Percentiles rank a stretch among this genome's conserved stretches.
These are phyloP conservation scores for Auxenochlorella pyrenoidosa DNA, from an alignment of 139 green algal species.

Conservation along the genomic window DNA sequence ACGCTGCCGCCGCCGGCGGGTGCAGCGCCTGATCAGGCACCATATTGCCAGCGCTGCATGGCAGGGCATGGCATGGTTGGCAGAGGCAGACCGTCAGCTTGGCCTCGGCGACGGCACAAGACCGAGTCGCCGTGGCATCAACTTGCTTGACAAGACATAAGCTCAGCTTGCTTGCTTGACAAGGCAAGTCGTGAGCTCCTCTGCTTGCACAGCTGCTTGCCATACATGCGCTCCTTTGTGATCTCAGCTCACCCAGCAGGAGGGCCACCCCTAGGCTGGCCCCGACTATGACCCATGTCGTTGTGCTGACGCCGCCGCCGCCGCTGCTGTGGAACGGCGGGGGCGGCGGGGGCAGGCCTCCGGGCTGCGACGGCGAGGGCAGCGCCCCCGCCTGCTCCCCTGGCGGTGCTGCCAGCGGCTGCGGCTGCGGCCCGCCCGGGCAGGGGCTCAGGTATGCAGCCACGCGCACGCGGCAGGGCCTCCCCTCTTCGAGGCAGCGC, in stretches of 20 bases:
- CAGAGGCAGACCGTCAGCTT: not conserved
- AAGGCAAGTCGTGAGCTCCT: no score
- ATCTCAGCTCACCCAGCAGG: not conserved
- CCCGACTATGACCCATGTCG: not conserved
- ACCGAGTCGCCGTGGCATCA: no score
- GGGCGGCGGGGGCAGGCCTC: not conserved
- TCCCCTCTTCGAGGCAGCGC: not conserved
- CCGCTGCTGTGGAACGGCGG: no score
- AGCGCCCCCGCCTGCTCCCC: not conserved
- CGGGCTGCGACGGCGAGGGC: not conserved
- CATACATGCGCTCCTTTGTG: no score
- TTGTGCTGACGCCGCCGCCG: not conserved
- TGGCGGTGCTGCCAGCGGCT: not conserved
- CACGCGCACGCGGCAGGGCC: not conserved
- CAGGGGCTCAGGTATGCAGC: conserved; percentile 13
- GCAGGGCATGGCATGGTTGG: not conserved
- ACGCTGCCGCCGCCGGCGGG: not conserved
- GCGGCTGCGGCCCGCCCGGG: not conserved
- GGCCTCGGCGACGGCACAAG: no score
- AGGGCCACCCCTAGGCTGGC: not conserved
- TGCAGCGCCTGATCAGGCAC: conserved; percentile 7
- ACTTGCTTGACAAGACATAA: no score
- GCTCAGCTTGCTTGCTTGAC: no score
- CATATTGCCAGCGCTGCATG: not conserved
- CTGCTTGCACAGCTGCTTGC: no score